A percentile compares a stretch with the other conserved stretches of the same genome.
phyloP scores from a whole-genome alignment of 371 early-diverging fungal species.

The Saksenaea oblongispora region DNA sequence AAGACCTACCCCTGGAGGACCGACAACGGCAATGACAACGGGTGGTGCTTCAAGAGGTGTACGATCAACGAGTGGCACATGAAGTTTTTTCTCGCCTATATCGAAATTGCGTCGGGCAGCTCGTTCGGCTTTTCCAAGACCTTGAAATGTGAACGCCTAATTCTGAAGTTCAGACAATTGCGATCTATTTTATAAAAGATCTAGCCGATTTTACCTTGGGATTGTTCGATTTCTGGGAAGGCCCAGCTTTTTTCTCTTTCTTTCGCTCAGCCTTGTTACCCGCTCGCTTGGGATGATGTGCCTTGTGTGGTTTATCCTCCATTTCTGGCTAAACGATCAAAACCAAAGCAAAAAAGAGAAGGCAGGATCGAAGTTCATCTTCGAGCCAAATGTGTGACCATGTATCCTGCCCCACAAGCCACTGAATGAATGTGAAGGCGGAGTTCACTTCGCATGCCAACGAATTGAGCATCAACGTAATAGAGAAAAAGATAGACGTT shows the following conservation, averaged over 20 bases:
- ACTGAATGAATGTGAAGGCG: neutral
- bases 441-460: neutral
- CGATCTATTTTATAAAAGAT: neutral
- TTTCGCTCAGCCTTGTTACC: conserved; percentile 88
- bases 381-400: conserved; percentile 7
- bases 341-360: neutral
- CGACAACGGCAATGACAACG: conserved; percentile 92
- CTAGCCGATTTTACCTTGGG: conserved; percentile 66
- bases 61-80: conserved; percentile 95
- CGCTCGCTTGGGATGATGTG: conserved; percentile 81
- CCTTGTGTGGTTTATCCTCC: conserved; percentile 73
- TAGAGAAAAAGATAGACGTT: no score
- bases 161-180: neutral
- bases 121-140: conserved; percentile 77
- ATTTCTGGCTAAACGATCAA: conserved; percentile 15
- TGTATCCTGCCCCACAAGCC: neutral
- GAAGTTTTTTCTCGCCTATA: conserved; percentile 87
- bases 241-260: conserved; percentile 60
- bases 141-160: conserved; percentile 85
- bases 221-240: conserved; percentile 84
- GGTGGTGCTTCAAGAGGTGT: conserved; percentile 93
- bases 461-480: no score
- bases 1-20: conserved; percentile 85
- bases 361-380: neutral
- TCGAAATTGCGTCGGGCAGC: conserved; percentile 84